Percentiles rank a stretch among this genome's conserved stretches.
These are phyloP conservation scores for Ascochyta viciae-villosae DNA, from an alignment of 2,329 filamentous ascomycete species.

Conservation along the genomic window DNA sequence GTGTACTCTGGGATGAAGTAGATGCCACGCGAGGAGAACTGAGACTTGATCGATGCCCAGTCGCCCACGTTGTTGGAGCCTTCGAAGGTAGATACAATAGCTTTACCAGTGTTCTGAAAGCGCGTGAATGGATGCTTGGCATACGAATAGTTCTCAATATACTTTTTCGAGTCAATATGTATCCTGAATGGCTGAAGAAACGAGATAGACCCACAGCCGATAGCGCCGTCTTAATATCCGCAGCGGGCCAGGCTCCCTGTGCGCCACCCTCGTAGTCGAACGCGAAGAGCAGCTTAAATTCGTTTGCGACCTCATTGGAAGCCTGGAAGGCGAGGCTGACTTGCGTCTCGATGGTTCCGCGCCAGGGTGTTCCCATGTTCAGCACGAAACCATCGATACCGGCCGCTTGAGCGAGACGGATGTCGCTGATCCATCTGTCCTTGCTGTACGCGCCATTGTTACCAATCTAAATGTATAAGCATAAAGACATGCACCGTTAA, in stretches of 20 bases:
- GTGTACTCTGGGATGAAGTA: conserved; percentile 7
- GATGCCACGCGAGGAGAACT: conserved; percentile 25
- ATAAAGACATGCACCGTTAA: background rate
- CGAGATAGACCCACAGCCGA: background rate
- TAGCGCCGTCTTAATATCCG: conserved; percentile 1
- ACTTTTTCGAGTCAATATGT: background rate
- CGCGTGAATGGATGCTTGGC: conserved; percentile 14
- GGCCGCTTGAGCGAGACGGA: conserved; percentile 32
- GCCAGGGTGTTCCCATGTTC: conserved; percentile 39
- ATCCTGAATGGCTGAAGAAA: background rate
- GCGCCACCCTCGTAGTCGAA: conserved; percentile 27
- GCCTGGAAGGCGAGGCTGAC: conserved; percentile 33
- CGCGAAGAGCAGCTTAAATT: conserved; percentile 38
- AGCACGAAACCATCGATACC: conserved; percentile 46
- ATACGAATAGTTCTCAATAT: conserved; percentile 4
- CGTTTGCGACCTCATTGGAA: conserved; percentile 27
- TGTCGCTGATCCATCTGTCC: conserved; percentile 28
- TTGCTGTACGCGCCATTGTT: conserved; percentile 31
- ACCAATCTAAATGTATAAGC: background rate
- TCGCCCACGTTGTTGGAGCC: conserved; percentile 24
- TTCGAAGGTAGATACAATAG: conserved; percentile 39
- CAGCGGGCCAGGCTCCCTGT: conserved; percentile 2
- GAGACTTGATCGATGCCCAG: conserved; percentile 13
- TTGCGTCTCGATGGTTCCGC: conserved; percentile 2
- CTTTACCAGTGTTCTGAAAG: conserved; percentile 22